Percentiles rank a stretch among this genome's conserved stretches.
Evolutionary conservation across 179 eudicot species (phyloP).

Genomic region (Actinidia arguta): DNA sequence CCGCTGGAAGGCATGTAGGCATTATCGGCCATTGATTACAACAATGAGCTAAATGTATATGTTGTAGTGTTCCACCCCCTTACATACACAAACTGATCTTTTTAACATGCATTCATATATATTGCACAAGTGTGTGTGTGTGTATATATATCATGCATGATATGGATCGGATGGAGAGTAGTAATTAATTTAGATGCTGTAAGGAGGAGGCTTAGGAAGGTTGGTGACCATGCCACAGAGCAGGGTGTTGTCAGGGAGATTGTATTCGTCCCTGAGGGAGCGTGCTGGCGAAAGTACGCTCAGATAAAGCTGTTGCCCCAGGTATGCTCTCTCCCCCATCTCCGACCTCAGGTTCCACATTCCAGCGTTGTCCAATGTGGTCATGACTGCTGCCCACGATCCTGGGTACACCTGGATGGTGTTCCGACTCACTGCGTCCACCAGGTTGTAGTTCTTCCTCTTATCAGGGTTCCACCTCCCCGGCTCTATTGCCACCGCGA

Average conservation of each 20-base stretch:
- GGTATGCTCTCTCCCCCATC: slow-evolving; percentile 49
- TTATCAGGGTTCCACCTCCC: slow-evolving; percentile 58
- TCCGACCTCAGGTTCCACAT: slow-evolving; percentile 75
- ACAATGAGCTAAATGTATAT: too few relatives aligned
- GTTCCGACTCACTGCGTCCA: slow-evolving; percentile 64
- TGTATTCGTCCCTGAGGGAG: slow-evolving; percentile 47
- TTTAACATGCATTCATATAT: too few relatives aligned
- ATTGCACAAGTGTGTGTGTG: too few relatives aligned
- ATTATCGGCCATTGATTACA: too few relatives aligned
- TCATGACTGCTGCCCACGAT: slow-evolving; percentile 65
- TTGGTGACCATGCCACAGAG: slow-evolving; percentile 47
- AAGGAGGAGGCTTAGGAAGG: slow-evolving; percentile 27
- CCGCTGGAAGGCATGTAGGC: too few relatives aligned
- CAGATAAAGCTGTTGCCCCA: slow-evolving; percentile 69
- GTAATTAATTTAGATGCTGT: slow-evolving; percentile 15
- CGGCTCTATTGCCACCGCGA: slow-evolving; percentile 53
- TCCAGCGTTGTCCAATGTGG: slow-evolving; percentile 70
- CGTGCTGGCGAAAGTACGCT: slow-evolving; percentile 49
- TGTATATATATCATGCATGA: too few relatives aligned
- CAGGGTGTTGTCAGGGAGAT: slow-evolving; percentile 47
- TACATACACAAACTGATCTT: too few relatives aligned
- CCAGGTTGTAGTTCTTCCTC: slow-evolving; percentile 52
- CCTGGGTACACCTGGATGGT: slow-evolving; percentile 70
- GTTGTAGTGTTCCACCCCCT: too few relatives aligned
- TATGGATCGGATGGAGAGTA: too few relatives aligned